These are phyloP conservation scores for Apiotrichum akiyoshidainum DNA, from an alignment of 1,284 basidiomycete species.

Conservation along the genomic window DNA sequence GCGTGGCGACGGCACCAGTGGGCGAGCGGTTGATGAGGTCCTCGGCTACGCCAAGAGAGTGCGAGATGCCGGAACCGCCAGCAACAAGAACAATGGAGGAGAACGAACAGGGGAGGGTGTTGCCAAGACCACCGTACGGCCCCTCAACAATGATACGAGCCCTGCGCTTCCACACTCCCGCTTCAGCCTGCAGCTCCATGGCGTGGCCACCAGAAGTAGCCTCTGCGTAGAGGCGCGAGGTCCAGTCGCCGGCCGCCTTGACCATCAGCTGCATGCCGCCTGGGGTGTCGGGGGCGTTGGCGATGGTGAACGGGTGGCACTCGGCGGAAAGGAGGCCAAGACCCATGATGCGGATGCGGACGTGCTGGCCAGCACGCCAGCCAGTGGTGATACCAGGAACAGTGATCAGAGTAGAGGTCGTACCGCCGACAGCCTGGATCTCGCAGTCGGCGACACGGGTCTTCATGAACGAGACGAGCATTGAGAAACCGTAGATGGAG, in stretches of 20 bases:
- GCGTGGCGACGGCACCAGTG: constrained; percentile 42
- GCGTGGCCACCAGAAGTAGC: constrained; percentile 18
- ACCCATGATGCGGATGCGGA: constrained; percentile 46
- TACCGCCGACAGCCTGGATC: constrained; percentile 37
- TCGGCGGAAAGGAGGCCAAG: constrained; percentile 33
- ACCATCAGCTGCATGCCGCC: constrained; percentile 44
- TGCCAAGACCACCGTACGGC: constrained; percentile 47
- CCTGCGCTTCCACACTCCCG: constrained; percentile 9
- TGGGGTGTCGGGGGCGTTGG: constrained; percentile 42
- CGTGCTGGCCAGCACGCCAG: constrained; percentile 53
- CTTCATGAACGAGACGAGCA: constrained; percentile 37
- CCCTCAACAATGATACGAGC: constrained; percentile 43
- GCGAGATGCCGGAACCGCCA: constrained; percentile 49
- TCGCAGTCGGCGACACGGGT: constrained; percentile 40
- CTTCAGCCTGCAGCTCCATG: neutral
- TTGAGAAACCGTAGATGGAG: constrained; percentile 49
- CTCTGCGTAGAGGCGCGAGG: constrained; percentile 32
- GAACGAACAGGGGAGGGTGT: constrained; percentile 45
- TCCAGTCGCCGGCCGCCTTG: constrained; percentile 49
- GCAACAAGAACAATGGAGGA: constrained; percentile 45
- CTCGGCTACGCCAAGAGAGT: constrained; percentile 39
- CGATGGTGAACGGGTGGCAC: constrained; percentile 52
- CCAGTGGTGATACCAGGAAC: constrained; percentile 43
- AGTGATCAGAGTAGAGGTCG: constrained; percentile 43
- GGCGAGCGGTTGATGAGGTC: constrained; percentile 40